phyloP scores from a whole-genome alignment of 495 filamentous ascomycete species.

The Trichodelitschia bisporula region DNA sequence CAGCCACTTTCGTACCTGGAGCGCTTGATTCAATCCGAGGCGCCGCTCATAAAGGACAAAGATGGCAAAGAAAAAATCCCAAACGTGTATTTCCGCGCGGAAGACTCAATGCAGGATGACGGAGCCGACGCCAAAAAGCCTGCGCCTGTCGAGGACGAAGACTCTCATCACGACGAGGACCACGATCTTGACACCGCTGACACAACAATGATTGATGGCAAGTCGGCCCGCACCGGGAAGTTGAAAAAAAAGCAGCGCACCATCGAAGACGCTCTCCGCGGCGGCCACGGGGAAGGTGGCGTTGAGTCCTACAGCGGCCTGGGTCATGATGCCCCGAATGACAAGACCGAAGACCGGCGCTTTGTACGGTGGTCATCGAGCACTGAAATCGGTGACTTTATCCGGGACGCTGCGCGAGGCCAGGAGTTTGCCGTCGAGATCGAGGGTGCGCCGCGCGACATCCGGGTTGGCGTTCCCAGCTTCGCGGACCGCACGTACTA shows the following conservation, averaged over 20 bases:
- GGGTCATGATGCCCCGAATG: slow-evolving; percentile 23
- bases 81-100: slow-evolving; percentile 53
- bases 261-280: slow-evolving; percentile 6
- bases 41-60: slow-evolving; percentile 40
- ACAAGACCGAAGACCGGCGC: slow-evolving; percentile 12
- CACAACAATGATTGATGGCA: slow-evolving; percentile 25
- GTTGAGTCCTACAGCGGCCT: slow-evolving; percentile 36
- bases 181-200: slow-evolving; percentile 13
- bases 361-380: slow-evolving; percentile 81
- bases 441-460: slow-evolving; percentile 40
- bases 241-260: slow-evolving; percentile 5
- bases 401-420: slow-evolving; percentile 66
- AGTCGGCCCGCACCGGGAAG: slow-evolving; percentile 22
- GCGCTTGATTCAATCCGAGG: slow-evolving; percentile 68
- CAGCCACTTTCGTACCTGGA: slow-evolving; percentile 87
- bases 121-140: slow-evolving; percentile 11
- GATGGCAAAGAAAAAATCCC: slow-evolving; percentile 36
- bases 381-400: slow-evolving; percentile 88
- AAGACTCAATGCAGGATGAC: slow-evolving; percentile 40
- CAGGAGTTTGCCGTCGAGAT: slow-evolving; percentile 71
- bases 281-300: slow-evolving; percentile 22
- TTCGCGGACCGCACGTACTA: slow-evolving; percentile 81
- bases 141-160: slow-evolving; percentile 12
- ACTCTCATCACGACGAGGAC: slow-evolving; percentile 11
- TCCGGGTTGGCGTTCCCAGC: slow-evolving; percentile 57